Conservation (phyloP, 345 rosid genomes). For the Eucalyptus curtisii region DNA sequence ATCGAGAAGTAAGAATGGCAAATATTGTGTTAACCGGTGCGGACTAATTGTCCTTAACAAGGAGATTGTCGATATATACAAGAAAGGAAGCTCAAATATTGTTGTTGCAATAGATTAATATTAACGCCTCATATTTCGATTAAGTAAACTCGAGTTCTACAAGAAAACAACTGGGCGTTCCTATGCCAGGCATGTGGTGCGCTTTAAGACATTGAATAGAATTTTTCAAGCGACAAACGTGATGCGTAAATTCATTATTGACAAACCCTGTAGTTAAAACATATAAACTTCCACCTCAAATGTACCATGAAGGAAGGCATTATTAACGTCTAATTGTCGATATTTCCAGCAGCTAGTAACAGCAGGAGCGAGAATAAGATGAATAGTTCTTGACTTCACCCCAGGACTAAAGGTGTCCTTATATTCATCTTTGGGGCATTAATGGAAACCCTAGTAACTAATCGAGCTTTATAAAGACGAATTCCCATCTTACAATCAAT, state of each 20-base stretch:
- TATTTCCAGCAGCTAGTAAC: accelerated
- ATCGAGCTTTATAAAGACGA: accelerated
- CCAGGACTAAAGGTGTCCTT: not conserved
- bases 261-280: not conserved
- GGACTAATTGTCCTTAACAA: accelerated
- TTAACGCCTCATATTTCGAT: not conserved
- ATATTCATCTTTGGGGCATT: not conserved
- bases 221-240: not conserved
- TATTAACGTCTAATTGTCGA: too few relatives aligned
- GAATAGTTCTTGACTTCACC: not conserved
- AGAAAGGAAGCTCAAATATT: not conserved
- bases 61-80: not conserved
- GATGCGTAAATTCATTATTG: not conserved
- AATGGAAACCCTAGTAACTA: not conserved
- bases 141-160: not conserved
- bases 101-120: not conserved
- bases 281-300: not conserved
- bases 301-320: too few relatives aligned
- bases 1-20: accelerated
- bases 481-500: accelerated
- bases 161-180: accelerated
- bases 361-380: not conserved
- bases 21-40: accelerated
- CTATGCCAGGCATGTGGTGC: not conserved
- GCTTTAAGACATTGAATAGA: not conserved